A percentile compares a stretch with the other conserved stretches of the same genome.
Conservation (phyloP, 257 asterid genomes). For the Nicotiana tomentosiformis region DNA sequence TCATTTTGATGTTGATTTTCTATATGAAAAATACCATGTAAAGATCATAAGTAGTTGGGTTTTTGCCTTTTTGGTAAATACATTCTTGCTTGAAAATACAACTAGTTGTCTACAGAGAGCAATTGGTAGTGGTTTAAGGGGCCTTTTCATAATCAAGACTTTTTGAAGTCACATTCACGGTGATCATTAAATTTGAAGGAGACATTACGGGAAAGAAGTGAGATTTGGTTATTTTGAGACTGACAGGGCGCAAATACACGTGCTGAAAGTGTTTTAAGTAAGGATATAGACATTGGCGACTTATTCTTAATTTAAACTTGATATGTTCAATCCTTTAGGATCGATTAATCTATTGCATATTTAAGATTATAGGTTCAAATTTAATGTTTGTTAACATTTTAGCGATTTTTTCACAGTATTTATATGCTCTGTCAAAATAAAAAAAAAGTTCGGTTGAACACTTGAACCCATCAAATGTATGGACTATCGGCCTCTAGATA, state of each 20-base stretch:
- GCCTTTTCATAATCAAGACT: neutral
- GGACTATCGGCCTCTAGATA: too few relatives aligned
- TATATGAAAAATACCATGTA: neutral
- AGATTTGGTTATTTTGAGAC: neutral
- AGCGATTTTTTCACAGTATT: too few relatives aligned
- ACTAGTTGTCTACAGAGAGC: neutral
- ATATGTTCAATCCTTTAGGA: neutral
- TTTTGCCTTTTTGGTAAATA: neutral
- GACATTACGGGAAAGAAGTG: neutral
- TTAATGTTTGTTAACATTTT: too few relatives aligned
- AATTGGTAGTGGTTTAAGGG: neutral
- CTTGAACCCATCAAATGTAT: too few relatives aligned
- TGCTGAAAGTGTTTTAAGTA: neutral
- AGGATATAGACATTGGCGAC: neutral
- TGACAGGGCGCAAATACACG: neutral
- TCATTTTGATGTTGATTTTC: neutral
- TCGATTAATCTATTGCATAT: neutral
- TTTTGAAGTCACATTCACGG: neutral
- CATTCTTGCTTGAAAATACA: neutral
- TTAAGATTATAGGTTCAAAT: neutral
- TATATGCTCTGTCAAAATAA: too few relatives aligned
- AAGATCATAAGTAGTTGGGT: neutral
- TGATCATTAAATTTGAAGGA: neutral
- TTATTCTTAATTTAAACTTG: neutral
- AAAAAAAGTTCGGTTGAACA: too few relatives aligned